Evolutionary conservation across 2,329 filamentous ascomycete genomes (phyloP), one percentile per base, ranked within the genome.

Genomic region (Colletotrichum abscissum): DNA sequence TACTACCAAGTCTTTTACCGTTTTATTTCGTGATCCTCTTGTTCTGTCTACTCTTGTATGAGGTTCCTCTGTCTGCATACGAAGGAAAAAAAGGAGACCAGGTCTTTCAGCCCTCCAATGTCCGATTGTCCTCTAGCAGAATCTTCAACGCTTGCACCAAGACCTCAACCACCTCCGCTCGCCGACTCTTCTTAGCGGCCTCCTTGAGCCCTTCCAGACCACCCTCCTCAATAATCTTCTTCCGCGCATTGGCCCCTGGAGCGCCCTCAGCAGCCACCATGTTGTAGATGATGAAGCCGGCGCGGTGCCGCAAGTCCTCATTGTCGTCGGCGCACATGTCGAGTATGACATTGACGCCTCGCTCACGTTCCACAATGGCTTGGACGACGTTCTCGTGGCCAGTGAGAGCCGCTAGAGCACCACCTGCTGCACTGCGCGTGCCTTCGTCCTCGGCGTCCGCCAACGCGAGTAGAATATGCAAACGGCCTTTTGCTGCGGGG

Each of bases 391-490:
- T 88, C 77, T 97, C 94, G 80, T 92, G 95, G 35, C 91, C 90
- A 0, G 95, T 95, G 28, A 99, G 84, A 82, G 94, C 94, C 0
- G 96, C 97, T 63, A 99, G 82, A 0, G 95, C 96, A 1, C 97
- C 97, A 3, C 95, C 95, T 0, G 97, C 95, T 0, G 95, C 97
- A 60, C 92, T 91, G 35, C 96, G 87, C 0, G 95, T 98, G 0
- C 90, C 91, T 7, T 90, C 82, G 76, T 98, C 95, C 63, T 97
- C 93, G 1, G 94, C 92, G 79, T 98, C 95, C 0, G 95, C 92
- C 46, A 99, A 90, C 0, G 96, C 97, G 14, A 98, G 89, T 1
- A 99, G 86, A 52, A 98, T 91, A 79, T 97, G 93, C 55, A 98
- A 83, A 0, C 96, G 89, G 67, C 94, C 92, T 30, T 88, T 89